Evolutionary conservation across 2,329 filamentous ascomycete genomes (phyloP).

Genomic region (Aciculosporium take): DNA sequence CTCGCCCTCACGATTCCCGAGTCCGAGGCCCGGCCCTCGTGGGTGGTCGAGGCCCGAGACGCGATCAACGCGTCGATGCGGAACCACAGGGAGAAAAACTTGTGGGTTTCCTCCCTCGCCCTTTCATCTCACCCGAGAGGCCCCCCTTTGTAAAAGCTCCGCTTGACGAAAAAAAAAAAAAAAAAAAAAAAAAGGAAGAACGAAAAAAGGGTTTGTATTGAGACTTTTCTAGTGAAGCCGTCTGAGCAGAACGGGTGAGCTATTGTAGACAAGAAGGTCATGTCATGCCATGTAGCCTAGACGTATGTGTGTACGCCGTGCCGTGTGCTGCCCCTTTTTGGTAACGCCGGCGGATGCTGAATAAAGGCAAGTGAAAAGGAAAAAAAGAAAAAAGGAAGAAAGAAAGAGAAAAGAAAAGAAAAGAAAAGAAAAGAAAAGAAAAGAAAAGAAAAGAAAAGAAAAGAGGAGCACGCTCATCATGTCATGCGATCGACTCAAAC

Average conservation of each 20-base stretch:
- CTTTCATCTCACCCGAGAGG: neutral
- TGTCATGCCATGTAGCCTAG: no score
- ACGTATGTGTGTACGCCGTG: no score
- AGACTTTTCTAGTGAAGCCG: no score
- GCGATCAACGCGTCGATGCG: slow-evolving; percentile 40
- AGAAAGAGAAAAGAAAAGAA: neutral
- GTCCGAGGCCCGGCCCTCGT: slow-evolving; percentile 17
- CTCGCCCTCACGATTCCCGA: slow-evolving; percentile 52
- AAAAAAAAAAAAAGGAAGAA: neutral
- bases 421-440: neutral
- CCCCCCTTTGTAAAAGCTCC: neutral
- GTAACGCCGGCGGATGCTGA: neutral
- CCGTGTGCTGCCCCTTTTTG: no score
- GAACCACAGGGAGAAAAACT: slow-evolving; percentile 31
- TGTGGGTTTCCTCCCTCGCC: slow-evolving; percentile 27
- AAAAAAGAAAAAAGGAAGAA: neutral
- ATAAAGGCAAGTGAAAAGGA: neutral
- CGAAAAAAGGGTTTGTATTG: neutral
- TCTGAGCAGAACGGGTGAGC: no score
- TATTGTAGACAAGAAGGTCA: no score
- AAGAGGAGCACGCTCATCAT: neutral
- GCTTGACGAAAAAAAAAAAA: neutral
- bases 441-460: neutral
- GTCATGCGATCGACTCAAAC: slow-evolving; percentile 11
- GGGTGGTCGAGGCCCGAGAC: slow-evolving; percentile 22